Evolutionary conservation across 2,329 filamentous ascomycete genomes (phyloP).

Genomic region (Colletotrichum sp.): DNA sequence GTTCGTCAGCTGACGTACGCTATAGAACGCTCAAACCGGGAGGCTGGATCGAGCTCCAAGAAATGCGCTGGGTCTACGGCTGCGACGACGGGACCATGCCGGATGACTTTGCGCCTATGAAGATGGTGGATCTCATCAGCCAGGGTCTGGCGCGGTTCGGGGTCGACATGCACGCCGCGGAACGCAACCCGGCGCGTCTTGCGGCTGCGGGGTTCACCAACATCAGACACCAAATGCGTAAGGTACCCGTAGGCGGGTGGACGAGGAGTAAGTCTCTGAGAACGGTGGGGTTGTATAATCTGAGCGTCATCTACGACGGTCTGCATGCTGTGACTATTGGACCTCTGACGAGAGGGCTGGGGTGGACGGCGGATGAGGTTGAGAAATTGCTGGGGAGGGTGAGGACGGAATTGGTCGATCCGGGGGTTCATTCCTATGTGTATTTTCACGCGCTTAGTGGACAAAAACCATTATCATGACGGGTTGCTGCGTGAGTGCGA

Average conservation of each 20-base stretch:
- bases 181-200: constrained; percentile 39
- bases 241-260: constrained; percentile 61
- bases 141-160: constrained; percentile 40
- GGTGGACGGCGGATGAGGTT: constrained; percentile 48
- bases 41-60: constrained; percentile 61
- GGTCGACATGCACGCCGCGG: constrained; percentile 43
- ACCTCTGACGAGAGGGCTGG: constrained; percentile 44
- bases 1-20: constrained; percentile 50
- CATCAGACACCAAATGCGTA: constrained; percentile 55
- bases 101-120: constrained; percentile 32
- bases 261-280: constrained; percentile 48
- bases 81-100: constrained; percentile 54
- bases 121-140: neutral
- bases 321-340: constrained; percentile 48
- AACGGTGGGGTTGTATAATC: constrained; percentile 48
- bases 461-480: neutral
- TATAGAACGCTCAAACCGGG: constrained; percentile 50
- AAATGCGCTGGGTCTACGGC: constrained; percentile 40
- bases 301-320: constrained; percentile 41
- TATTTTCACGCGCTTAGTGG: neutral
- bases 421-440: neutral
- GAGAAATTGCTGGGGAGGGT: constrained; percentile 38
- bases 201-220: constrained; percentile 59
- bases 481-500: neutral
- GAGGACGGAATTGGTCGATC: neutral